Evolutionary conservation across 441 rosid genomes (phyloP).

Genomic region (Syzygium syzygioides): DNA sequence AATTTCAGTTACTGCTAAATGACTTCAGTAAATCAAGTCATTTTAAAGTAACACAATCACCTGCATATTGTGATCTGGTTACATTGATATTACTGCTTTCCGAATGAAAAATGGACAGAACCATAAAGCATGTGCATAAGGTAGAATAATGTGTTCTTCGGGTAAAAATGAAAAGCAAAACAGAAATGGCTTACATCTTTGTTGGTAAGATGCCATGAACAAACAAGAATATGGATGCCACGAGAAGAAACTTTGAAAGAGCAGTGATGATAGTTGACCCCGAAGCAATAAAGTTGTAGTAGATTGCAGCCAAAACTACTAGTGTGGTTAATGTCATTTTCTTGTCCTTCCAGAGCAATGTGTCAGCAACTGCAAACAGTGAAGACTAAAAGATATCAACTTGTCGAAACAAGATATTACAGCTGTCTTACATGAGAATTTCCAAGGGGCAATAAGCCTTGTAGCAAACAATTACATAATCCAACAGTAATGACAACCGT

Average conservation of each 20-base stretch:
- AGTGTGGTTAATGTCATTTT: slow-evolving; percentile 23
- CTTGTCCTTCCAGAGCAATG: slow-evolving; percentile 47
- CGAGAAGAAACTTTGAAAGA: slow-evolving; percentile 53
- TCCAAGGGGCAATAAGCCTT: background rate
- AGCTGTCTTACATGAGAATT: background rate
- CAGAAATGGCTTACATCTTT: slow-evolving; percentile 45
- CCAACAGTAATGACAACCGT: background rate
- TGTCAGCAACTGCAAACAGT: slow-evolving; percentile 57
- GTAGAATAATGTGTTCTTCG: background rate
- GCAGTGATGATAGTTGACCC: slow-evolving; percentile 42
- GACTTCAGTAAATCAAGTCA: background rate
- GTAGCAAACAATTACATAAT: background rate
- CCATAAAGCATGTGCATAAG: background rate
- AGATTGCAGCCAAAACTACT: slow-evolving; percentile 51
- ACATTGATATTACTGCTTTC: background rate
- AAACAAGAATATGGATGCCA: slow-evolving; percentile 40
- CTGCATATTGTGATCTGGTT: background rate
- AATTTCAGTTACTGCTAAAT: background rate
- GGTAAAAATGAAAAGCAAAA: slow-evolving; percentile 2
- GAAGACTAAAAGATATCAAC: background rate
- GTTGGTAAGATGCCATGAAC: slow-evolving; percentile 62
- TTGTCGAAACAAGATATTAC: background rate
- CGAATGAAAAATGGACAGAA: background rate
- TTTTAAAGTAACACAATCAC: background rate
- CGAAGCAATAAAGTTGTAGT: slow-evolving; percentile 64